Conservation (phyloP, 176 grass and related monocot genomes). For the Bonia amplexicaulis region DNA sequence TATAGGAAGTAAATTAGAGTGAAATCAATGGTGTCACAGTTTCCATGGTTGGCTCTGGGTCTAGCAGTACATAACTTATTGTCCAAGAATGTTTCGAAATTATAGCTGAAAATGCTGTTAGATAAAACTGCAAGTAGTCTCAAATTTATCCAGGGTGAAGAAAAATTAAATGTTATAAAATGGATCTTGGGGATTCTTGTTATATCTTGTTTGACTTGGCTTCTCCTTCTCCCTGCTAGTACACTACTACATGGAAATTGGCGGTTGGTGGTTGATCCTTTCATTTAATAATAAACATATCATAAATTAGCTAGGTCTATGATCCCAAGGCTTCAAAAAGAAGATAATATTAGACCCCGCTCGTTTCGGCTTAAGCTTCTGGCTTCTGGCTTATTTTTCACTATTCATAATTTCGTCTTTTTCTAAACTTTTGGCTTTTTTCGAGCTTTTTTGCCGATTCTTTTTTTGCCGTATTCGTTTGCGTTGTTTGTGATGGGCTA, state of each 20-base stretch:
- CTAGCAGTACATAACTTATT: neutral
- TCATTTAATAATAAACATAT: neutral
- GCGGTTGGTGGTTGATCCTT: neutral
- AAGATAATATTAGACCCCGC: neutral
- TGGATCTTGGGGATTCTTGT: neutral
- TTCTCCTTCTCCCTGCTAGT: neutral
- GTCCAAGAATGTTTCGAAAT: neutral
- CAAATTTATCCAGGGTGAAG: neutral
- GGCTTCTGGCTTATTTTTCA: no score
- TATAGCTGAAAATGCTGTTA: neutral
- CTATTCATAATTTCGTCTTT: no score
- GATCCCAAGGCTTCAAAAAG: neutral
- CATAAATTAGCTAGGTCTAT: neutral
- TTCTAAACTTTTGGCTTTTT: no score
- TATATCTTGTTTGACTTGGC: slow-evolving; percentile 16
- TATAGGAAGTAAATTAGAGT: neutral
- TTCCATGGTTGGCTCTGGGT: neutral
- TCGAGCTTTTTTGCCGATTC: no score
- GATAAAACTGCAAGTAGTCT: neutral
- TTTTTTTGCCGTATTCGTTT: no score
- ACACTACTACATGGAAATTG: neutral
- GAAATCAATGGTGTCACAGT: neutral
- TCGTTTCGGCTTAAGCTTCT: no score
- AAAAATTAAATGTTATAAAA: neutral
- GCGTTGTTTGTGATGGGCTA: no score